Evolutionary conservation across 2,329 filamentous ascomycete genomes (phyloP).

Genomic region (Fusarium napiforme): DNA sequence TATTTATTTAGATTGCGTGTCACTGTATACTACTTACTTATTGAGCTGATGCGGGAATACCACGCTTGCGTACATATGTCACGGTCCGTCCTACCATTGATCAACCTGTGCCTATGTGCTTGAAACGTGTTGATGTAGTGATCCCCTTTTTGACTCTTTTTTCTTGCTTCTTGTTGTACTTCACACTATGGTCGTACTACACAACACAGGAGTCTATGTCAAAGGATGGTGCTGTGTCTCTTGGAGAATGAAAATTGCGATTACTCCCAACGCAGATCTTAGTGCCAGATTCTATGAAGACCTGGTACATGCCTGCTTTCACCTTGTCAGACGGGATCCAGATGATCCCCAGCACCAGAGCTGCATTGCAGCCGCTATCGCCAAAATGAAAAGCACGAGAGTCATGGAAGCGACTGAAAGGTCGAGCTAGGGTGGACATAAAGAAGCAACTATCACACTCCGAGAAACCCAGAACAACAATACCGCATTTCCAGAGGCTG

Average conservation of each 20-base stretch:
- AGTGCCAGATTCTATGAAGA: too few species aligned
- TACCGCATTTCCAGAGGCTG: background rate
- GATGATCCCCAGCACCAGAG: background rate
- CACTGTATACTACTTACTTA: slow-evolving; percentile 29
- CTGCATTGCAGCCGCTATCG: background rate
- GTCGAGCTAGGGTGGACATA: background rate
- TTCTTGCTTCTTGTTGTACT: too few species aligned
- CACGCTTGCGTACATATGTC: slow-evolving; percentile 31
- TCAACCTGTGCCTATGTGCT: background rate
- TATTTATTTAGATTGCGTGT: slow-evolving; percentile 22
- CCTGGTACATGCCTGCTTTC: too few species aligned
- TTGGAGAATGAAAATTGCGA: too few species aligned
- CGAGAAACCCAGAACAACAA: background rate
- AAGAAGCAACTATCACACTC: background rate
- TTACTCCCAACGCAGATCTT: too few species aligned
- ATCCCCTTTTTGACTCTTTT: background rate
- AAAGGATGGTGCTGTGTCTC: too few species aligned
- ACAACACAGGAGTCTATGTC: too few species aligned
- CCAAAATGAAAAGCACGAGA: background rate
- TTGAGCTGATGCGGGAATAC: slow-evolving; percentile 17
- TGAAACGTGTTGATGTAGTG: too few species aligned
- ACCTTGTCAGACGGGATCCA: too few species aligned
- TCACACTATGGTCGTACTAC: too few species aligned
- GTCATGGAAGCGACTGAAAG: background rate
- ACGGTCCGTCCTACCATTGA: slow-evolving; percentile 3